Evolutionary conservation across 2,329 filamentous ascomycete genomes (phyloP), one percentile per base, ranked within the genome.

Genomic region (Scytalidium sp.): DNA sequence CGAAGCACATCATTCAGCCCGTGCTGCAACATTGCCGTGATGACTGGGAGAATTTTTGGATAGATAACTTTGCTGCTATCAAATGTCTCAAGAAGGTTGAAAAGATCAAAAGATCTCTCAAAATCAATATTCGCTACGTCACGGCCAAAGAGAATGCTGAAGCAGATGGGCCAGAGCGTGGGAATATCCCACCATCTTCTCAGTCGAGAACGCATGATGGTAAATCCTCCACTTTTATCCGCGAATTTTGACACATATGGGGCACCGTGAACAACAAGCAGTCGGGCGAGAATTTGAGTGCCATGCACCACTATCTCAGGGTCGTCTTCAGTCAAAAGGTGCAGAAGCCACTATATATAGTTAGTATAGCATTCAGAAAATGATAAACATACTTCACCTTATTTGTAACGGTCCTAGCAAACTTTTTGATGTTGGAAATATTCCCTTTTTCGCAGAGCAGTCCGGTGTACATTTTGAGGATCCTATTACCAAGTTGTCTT

Each of bases 361-460:
- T 69, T 64, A 73, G 64, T 57, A 59, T 13, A 21, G 19, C 19
- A 40, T 20, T n/a, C 45, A 21, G 9, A 11, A 40, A 29, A 8
- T 43, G 19, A 49, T 43, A 49, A 21, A 50, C 47, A 46, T 54
- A 68, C 75, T 36, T 10, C 11, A 36, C 88, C 79, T 96, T 96
- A 60, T 96, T 96, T 19, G 93, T 97, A 8, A 99, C 93, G 1
- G 93, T 95, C 63, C 87, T 88, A 4, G 91, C 90, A 73, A 99
- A 97, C 60, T 91, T 94, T 63, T 85, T 83, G 49, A 96, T 87
- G 53, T 87, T 84, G 13, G 74, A 74, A 9, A 79, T 71, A 56
- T 85, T 90, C 19, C 79, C 79, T 59, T 83, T 82, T 53, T 89
- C 84, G 61, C 91, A 96, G 9, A 97, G 74, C 10, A 96, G 75